Base-by-base conservation (phyloP, 257 asterid genomes). In the Thymus mandschuricus region DNA sequence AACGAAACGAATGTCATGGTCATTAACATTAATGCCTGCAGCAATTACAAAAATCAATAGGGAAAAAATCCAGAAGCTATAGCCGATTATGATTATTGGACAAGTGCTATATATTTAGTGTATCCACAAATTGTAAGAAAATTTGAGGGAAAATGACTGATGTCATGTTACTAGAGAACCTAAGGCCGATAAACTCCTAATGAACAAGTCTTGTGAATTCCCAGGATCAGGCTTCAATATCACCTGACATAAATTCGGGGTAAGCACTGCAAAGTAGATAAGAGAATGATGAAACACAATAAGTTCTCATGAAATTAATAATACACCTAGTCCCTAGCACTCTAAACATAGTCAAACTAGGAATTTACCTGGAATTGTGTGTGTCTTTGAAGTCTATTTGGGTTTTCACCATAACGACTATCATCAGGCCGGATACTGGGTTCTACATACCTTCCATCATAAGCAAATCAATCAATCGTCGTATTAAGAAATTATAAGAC, bases 191-290 rank as follows among this genome's bases (percentile, higher is more conserved):
- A 95, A 86, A 86, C 99, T 95, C 82, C 95, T 82, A 71, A 95
- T 89, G 81, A 95, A 92, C 76, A 95, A 81, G 82, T 95, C 99
- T 75, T 95, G 99, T 3, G 98, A 89, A 79, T 95, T 95, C 78
- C 98, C 98, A 71, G 98, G 99, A 79, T 92, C 99, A 66, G 99
- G 99, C 92, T 95, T 95, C 92, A 95, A 67, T 82, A 95, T 88
- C 82, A 95, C 99, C 99, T 94, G 84, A 72, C 68, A 76, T 71
- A 69, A 82, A 84, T 67, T 84, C 71, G 69, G 71, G 66, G 76
- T 65, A 55, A 66, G 71, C 72, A 70, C 46, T 48, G 73, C 58
- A 66, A 75, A 70, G 75, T 72, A 70, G 82, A 75, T 49, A 60
- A 68, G 35, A 75, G 66, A 62, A 69, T 43, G 54, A 64, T 70